A percentile compares a stretch with the other conserved stretches of the same genome.
phyloP scores from a whole-genome alignment of 805 yeast genomes.

The Starmerella etchellsii region DNA sequence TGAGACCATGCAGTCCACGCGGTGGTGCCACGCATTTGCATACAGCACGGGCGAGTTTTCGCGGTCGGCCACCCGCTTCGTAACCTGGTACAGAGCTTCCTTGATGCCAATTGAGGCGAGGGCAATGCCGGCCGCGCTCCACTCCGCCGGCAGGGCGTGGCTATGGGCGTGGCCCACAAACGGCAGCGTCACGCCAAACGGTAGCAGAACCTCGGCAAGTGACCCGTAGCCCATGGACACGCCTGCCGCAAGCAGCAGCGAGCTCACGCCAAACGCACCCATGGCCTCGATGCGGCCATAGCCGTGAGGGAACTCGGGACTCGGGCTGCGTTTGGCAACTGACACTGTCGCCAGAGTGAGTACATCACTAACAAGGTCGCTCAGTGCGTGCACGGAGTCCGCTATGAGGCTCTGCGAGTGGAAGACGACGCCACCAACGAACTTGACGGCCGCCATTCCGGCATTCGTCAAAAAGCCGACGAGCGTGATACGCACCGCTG shows the following conservation, averaged over 20 bases:
- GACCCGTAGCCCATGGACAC: conserved; percentile 84
- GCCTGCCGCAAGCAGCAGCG: conserved; percentile 76
- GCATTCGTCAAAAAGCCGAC: conserved; percentile 75
- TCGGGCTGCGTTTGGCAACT: conserved; percentile 50
- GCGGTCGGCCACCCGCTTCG: conserved; percentile 62
- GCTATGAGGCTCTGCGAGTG: conserved; percentile 92
- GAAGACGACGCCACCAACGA: conserved; percentile 78
- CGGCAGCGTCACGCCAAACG: conserved; percentile 15
- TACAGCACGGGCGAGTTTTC: conserved; percentile 78
- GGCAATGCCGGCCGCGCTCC: conserved; percentile 96
- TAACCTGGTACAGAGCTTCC: conserved; percentile 77
- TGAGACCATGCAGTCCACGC: conserved; percentile 87
- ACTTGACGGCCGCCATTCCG: conserved; percentile 76
- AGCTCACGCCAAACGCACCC: conserved; percentile 80
- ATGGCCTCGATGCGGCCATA: conserved; percentile 87
- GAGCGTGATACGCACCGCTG: conserved; percentile 89
- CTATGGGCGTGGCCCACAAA: conserved; percentile 21
- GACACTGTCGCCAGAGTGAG: conserved; percentile 81
- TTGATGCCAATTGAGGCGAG: conserved; percentile 75
- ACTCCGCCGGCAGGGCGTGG: conserved; percentile 40
- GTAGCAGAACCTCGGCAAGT: conserved; percentile 30
- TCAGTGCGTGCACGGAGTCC: conserved; percentile 85
- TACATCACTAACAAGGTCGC: conserved; percentile 82
- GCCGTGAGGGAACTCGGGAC: conserved; percentile 61
- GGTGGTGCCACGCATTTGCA: conserved; percentile 98